A percentile compares a stretch with the other conserved stretches of the same genome.
phyloP scores from a whole-genome alignment of 768 basidiomycete genomes.

The Mycena crocata region DNA sequence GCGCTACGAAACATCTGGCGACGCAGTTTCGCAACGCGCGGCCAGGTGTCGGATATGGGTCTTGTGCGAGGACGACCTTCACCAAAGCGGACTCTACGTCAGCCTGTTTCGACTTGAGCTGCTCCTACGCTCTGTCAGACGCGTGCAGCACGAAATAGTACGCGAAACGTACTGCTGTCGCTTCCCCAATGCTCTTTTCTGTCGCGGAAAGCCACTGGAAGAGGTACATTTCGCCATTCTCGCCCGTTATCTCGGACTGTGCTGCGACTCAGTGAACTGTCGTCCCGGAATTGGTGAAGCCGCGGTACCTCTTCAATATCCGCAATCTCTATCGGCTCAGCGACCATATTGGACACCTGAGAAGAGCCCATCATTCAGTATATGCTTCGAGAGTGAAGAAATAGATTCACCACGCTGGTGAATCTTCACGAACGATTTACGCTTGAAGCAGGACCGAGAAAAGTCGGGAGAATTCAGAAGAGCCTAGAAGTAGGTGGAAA shows the following conservation, averaged over 20 bases:
- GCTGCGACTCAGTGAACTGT: conserved; percentile 16
- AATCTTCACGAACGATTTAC: background rate
- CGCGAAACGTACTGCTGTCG: conserved; percentile 60
- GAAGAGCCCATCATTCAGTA: background rate
- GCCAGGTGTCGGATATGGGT: conserved; percentile 85
- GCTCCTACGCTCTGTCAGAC: conserved; percentile 59
- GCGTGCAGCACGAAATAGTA: background rate
- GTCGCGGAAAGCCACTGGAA: conserved; percentile 85
- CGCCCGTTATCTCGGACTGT: conserved; percentile 75
- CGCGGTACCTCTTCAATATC: conserved; percentile 45
- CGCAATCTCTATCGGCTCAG: conserved; percentile 33
- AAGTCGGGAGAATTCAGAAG: background rate
- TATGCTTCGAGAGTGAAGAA: background rate
- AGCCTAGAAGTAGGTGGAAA: background rate
- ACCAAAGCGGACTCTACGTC: conserved; percentile 72
- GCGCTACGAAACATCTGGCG: conserved; percentile 76
- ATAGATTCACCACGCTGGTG: conserved; percentile 2
- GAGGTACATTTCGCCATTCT: conserved; percentile 84
- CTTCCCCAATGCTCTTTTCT: conserved; percentile 66
- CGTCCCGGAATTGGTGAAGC: background rate
- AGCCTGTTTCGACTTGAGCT: conserved; percentile 72
- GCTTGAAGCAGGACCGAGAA: background rate
- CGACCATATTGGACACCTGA: conserved; percentile 12
- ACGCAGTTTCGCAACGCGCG: conserved; percentile 85
- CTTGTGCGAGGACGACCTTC: conserved; percentile 72